Evolutionary conservation across 805 yeast genomes (phyloP), one percentile per base, ranked within the genome.

Genomic region (Wickerhamiella sergipiensis): DNA sequence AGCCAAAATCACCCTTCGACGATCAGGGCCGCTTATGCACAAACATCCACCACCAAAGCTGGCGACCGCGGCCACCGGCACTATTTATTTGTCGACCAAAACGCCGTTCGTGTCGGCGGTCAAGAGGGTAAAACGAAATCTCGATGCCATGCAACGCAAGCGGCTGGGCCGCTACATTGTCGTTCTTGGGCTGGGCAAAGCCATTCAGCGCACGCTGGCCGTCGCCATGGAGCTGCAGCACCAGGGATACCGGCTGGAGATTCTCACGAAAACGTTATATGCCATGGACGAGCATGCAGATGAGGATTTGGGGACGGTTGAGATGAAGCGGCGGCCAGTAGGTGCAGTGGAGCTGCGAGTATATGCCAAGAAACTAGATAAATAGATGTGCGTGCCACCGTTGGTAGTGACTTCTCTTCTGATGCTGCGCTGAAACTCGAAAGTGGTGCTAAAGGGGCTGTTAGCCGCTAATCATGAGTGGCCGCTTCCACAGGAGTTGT

Each of bases 81-180:
- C 55, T 17, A 66, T 84, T 10, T 75, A 77, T 52, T 70, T 87
- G 38, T 83, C 84, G 56, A 65, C 81, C 1, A 63, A 66, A 1
- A 83, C 95, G 3, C 92, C 95, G 2, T 84, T 72, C 58, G 72
- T 85, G 12, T 77, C 90, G 10, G 87, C 84, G 0, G 59, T 86
- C 43, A 86, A 86, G 59, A 72, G 84, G 48, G 74, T 81, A 1
- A 71, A 71, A 42, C 79, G 78, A 59, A 68, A 72, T 48, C 62
- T 86, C 21, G 67, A 63, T 5, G 72, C 71, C 46, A 70, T 78
- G 55, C 68, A 71, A 51, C 72, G 72, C 50, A 71, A 69, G 39
- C 70, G 69, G 12, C 67, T 69, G n/a, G 66, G 64, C 18, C 67
- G 68, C 0, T 76, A 69, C 59, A 71, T 86, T 7, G 70, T 74